These are phyloP conservation scores for Brassica juncea DNA, from an alignment of 345 rosid genomes.

Conservation along the genomic window DNA sequence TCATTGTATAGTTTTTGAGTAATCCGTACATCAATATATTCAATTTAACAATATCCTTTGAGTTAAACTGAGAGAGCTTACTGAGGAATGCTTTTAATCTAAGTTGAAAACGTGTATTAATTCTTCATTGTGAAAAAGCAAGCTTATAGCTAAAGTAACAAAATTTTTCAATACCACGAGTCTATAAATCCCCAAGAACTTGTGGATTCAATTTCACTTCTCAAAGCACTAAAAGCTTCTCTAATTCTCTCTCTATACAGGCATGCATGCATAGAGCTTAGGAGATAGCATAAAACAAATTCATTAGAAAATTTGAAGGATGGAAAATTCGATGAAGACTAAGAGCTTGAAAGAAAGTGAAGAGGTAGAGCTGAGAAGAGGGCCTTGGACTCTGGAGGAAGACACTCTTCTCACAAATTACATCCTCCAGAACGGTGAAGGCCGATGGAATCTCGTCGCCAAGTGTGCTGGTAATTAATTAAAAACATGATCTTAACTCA, in stretches of 20 bases:
- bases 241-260: background rate
- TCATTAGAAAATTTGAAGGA: background rate
- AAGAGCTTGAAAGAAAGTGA: constrained; percentile 35
- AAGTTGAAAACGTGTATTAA: constrained; percentile 13
- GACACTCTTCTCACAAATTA: constrained; percentile 69
- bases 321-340: constrained; percentile 44
- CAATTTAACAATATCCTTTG: background rate
- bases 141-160: constrained; percentile 38
- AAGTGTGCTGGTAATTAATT: constrained; percentile 66
- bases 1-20: background rate
- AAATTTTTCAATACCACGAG: constrained; percentile 29
- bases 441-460: constrained; percentile 86
- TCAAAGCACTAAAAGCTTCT: constrained; percentile 26
- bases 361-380: constrained; percentile 62
- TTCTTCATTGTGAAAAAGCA: constrained; percentile 11
- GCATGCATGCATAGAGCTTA: constrained; percentile 29
- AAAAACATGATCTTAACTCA: background rate
- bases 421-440: constrained; percentile 77
- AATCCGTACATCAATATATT: background rate
- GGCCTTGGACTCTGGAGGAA: constrained; percentile 86
- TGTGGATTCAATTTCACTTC: constrained; percentile 35
- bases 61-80: background rate
- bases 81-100: background rate
- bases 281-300: constrained; percentile 3
- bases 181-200: constrained; percentile 37